Base-by-base conservation (phyloP, 306 rosid species). In the Fragaria vesca region DNA sequence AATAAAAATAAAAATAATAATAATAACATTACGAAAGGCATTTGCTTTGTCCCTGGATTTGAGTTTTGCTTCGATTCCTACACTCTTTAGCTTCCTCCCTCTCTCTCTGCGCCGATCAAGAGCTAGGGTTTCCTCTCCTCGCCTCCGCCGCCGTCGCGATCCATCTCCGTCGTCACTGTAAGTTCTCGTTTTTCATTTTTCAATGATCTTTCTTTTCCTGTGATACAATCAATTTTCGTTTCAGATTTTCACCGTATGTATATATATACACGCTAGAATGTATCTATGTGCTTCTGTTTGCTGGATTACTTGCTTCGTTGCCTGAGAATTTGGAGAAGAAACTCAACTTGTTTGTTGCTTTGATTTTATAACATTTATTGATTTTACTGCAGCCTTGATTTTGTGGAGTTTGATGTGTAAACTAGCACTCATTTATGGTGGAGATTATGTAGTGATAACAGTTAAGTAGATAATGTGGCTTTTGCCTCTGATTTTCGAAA, bases 101-200 rank as follows among this genome's bases (percentile, higher is more conserved):
- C 76, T 16, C 61, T 55, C 54, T 51, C 63, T 58, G 46, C 6
- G 66, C 73, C 48, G 74, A 90, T 87, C 86, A 47, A 69, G 4
- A 69, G n/a, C 83, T 84, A 89, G 97, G 97, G 88, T 87, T 86
- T 78, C 76, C 77, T 80, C 71, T 73, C 48, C 51, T 72, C 89
- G 75, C 28, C 72, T 32, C 36, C 4, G 36, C 36, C 0, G 13
- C 12, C 88, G 77, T 34, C 72, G 26, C 8, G 77, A 78, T 85
- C 86, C 74, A 79, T 83, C 87, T 63, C 79, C 79, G 81, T 58
- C 76, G 4, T 81, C 76, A 74, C 83, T 73, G 93, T 91, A 76
- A 88, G 91, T 87, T 80, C 8, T 24, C 2, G 48, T 26, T 9
- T 76, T 72, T 7, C 36, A 0, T 20, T 57, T 13, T 60, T 60